phyloP scores from a whole-genome alignment of 2,329 filamentous ascomycete genomes.

The Aspergillus cejpii region DNA sequence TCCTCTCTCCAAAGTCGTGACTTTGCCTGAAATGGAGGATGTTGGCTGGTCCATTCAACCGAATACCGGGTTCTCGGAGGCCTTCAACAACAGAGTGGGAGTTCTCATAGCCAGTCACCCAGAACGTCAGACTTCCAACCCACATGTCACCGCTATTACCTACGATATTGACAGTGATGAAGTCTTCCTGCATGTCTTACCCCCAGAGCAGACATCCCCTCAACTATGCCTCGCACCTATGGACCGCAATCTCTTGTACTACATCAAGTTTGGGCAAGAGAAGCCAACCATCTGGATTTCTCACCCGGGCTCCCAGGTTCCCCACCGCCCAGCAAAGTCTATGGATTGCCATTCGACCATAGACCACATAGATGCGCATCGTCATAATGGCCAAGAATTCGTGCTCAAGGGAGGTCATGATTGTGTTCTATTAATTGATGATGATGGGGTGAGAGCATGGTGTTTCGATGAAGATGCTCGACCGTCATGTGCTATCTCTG shows the following conservation, averaged over 20 bases:
- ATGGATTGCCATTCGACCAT: conserved; percentile 11
- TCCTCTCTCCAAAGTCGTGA: background rate
- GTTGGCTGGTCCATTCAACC: background rate
- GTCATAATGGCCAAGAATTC: conserved; percentile 2
- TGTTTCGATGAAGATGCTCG: conserved; percentile 16
- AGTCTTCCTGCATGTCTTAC: conserved; percentile 10
- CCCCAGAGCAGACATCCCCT: conserved; percentile 1
- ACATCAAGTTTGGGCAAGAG: conserved; percentile 13
- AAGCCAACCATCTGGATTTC: conserved; percentile 17
- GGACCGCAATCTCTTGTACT: conserved; percentile 15
- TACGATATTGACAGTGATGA: conserved; percentile 9
- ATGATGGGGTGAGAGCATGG: conserved; percentile 18
- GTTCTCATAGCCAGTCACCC: conserved; percentile 4
- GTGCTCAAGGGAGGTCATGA: conserved; percentile 16
- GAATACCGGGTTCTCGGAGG: background rate
- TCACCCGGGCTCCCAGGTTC: conserved; percentile 6
- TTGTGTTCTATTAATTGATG: conserved; percentile 15
- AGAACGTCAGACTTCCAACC: background rate
- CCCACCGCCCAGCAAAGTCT: conserved; percentile 9
- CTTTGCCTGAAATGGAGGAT: background rate
- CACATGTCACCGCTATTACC: conserved; percentile 5
- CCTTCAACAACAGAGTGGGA: conserved; percentile 8
- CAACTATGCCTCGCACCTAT: conserved; percentile 9
- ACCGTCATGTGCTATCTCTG: background rate
- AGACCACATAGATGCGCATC: conserved; percentile 7